phyloP scores from a whole-genome alignment of 1,139 yeast genomes.

The Zhuliangozyma blackwelliae region DNA sequence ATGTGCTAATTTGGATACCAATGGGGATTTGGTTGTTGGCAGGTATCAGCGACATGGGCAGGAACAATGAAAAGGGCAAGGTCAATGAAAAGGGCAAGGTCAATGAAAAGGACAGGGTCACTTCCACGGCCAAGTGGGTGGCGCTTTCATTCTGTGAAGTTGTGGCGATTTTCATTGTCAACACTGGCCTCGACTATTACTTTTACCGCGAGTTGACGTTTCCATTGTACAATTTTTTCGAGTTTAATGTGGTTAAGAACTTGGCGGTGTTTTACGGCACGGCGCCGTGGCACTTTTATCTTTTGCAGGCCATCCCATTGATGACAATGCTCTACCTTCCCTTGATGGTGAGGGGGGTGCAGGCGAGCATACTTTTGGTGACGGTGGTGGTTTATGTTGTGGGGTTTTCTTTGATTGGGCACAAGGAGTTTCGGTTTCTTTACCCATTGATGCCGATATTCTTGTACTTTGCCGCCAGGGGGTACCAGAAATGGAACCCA shows the following conservation, averaged over 20 bases:
- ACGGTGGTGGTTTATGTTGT: conserved; percentile 67
- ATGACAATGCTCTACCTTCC: conserved; percentile 67
- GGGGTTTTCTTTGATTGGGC: conserved; percentile 63
- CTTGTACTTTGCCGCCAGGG: conserved; percentile 10
- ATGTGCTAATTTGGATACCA: conserved; percentile 66
- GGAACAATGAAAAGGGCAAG: too few species aligned
- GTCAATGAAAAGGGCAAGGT: too few species aligned
- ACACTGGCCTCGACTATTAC: conserved; percentile 47
- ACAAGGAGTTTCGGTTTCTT: conserved; percentile 90
- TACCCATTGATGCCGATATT: conserved; percentile 77
- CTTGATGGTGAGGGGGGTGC: conserved; percentile 28
- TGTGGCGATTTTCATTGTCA: conserved; percentile 25
- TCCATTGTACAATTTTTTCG: conserved; percentile 66
- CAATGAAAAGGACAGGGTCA: too few species aligned
- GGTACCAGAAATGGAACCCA: conserved; percentile 3
- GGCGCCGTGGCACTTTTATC: conserved; percentile 82
- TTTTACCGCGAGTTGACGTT: conserved; percentile 58
- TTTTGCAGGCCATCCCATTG: conserved; percentile 78
- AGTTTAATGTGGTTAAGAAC: conserved; percentile 70
- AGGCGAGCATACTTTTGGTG: conserved; percentile 66
- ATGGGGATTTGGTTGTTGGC: conserved; percentile 38
- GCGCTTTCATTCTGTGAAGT: conserved; percentile 12
- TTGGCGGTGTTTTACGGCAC: conserved; percentile 82
- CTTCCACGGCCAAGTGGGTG: conserved; percentile 9
- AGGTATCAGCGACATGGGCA: neutral